Evolutionary conservation across 805 yeast species (phyloP).

Genomic region (Kodamaea restingae): DNA sequence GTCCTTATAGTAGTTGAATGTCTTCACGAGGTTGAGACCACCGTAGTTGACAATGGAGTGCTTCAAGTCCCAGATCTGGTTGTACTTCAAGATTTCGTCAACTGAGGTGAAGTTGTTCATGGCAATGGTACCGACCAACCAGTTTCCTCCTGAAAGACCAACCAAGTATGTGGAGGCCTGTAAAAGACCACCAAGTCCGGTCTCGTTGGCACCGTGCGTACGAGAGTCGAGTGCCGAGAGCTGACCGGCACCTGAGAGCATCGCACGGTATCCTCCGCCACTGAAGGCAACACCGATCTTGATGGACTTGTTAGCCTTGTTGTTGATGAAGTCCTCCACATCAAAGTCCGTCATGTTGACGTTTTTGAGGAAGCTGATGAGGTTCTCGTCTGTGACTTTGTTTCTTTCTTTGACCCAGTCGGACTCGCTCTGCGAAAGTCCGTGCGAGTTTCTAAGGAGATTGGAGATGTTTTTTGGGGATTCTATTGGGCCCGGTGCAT

Average conservation of each 20-base stretch:
- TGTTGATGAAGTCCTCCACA: conserved; percentile 36
- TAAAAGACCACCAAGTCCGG: conserved; percentile 47
- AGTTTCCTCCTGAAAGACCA: conserved; percentile 63
- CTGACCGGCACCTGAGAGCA: conserved; percentile 53
- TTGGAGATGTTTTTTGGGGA: conserved; percentile 41
- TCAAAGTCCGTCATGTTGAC: conserved; percentile 47
- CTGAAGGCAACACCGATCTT: conserved; percentile 56
- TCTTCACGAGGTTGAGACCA: conserved; percentile 56
- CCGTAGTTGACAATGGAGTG: conserved; percentile 72
- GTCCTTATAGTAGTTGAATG: conserved; percentile 48
- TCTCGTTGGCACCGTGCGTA: conserved; percentile 21
- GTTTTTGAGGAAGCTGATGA: conserved; percentile 43
- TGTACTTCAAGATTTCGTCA: conserved; percentile 28
- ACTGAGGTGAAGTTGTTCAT: conserved; percentile 57
- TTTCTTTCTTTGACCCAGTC: conserved; percentile 52
- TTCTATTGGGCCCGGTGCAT: conserved; percentile 57
- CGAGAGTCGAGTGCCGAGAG: conserved; percentile 37
- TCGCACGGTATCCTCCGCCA: conserved; percentile 92
- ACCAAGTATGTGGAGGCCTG: conserved; percentile 68
- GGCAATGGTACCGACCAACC: conserved; percentile 63
- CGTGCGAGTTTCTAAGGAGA: conserved; percentile 44
- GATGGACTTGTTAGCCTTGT: conserved; percentile 36
- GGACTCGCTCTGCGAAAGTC: conserved; percentile 43
- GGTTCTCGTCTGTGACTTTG: conserved; percentile 41
- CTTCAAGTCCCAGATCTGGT: conserved; percentile 34